Evolutionary conservation across 306 rosid genomes (phyloP), one percentile per base, ranked within the genome.

Genomic region (Rosa lucieae): DNA sequence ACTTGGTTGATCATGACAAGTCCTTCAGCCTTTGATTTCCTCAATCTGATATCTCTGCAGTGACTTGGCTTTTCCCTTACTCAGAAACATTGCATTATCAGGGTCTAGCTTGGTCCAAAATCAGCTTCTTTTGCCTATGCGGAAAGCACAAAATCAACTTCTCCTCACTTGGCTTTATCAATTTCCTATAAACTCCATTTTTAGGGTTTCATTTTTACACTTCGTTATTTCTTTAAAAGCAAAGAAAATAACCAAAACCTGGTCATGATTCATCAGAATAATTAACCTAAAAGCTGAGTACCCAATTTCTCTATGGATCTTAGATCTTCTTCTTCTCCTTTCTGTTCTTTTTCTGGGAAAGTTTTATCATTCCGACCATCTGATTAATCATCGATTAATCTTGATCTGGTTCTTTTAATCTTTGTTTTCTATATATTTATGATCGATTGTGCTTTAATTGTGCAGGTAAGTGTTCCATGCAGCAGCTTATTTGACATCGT

Each of bases 381-480:
- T 11, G 14, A 26, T 62, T 62, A 62, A 10, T 62, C 39, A 11
- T 29, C 35, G 9, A 10, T 37, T 18, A 40, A 17, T 39, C 15
- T 10, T 67, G 72, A 40, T 14, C 32, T 40, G 42, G 49, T 10
- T 65, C 20, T 69, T 53, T 44, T 15, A 13, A 5, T 37, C 8
- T 18, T 10, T 40, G 46, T 20, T 44, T 29, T 13, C 5, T 37
- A 15, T 63, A 32, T 63, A 32, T 18, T 32, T 21, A 3, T 39
- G 59, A 39, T 8, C 52, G 20, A 14, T 10, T 23, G 18, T 26
- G 32, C 17, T 7, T 35, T 68, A 55, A 15, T 1, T 62, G 42
- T 71, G 84, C 92, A 96, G 99, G 99, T 96, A 89, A 96, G 99
- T 80, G 99, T 96, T 89, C 99, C 99, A 93, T 96, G 96, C 98